Conservation (phyloP, 2,329 filamentous ascomycete species). For the Fonsecaea nubica region DNA sequence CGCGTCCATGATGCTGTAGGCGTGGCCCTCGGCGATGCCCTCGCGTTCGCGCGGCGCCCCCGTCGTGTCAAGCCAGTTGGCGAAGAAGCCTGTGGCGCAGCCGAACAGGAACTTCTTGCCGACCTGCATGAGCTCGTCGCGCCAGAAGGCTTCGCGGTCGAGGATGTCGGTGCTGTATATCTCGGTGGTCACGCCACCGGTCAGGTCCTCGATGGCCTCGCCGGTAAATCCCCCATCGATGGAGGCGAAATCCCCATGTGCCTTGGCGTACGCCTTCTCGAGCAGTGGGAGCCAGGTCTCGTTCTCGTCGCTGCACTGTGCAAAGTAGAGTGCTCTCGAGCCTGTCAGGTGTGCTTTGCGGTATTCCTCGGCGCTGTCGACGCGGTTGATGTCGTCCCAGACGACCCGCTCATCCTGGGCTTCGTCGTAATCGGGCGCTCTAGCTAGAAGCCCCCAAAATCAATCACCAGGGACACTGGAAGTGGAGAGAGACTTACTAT, state of each 20-base stretch:
- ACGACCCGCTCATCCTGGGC: conserved; percentile 75
- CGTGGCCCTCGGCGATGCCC: conserved; percentile 58
- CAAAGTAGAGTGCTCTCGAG: conserved; percentile 78
- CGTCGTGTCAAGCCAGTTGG: conserved; percentile 34
- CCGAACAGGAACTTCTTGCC: conserved; percentile 73
- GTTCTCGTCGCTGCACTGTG: conserved; percentile 74
- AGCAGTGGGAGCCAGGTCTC: conserved; percentile 83
- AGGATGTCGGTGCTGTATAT: conserved; percentile 55
- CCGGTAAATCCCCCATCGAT: conserved; percentile 77
- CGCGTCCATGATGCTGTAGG: conserved; percentile 65
- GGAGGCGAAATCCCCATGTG: conserved; percentile 77
- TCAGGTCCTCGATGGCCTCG: conserved; percentile 65
- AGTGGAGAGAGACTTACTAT: conserved; percentile 47
- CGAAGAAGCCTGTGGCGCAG: conserved; percentile 53
- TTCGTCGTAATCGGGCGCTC: conserved; percentile 81
- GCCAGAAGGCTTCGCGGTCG: conserved; percentile 82
- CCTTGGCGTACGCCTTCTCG: conserved; percentile 85
- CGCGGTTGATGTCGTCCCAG: conserved; percentile 74
- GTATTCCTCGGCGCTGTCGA: conserved; percentile 73
- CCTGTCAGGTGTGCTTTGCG: conserved; percentile 75
- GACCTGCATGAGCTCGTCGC: conserved; percentile 77
- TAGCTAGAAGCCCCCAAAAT: conserved; percentile 51
- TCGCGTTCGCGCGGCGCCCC: conserved; percentile 26
- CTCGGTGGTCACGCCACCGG: conserved; percentile 58
- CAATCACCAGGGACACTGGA: background rate